Percentiles rank a stretch among this genome's conserved stretches.
Conservation (phyloP, 371 early-diverging fungal genomes). For the Circinella umbellata region DNA sequence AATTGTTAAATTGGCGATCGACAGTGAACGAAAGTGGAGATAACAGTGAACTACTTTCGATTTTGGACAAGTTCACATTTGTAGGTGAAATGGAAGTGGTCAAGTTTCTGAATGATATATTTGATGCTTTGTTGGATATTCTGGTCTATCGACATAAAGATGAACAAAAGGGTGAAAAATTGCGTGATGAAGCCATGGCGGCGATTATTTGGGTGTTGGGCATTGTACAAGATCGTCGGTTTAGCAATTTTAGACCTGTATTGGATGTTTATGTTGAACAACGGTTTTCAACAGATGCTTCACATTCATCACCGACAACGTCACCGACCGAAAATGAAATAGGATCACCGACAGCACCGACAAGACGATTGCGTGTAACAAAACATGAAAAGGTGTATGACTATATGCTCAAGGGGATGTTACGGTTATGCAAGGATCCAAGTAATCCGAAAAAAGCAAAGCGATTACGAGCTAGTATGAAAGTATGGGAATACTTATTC, state of each 20-base stretch:
- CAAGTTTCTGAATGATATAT: conserved; percentile 68
- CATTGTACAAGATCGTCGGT: conserved; percentile 70
- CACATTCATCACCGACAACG: too few species aligned
- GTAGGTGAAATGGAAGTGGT: conserved; percentile 75
- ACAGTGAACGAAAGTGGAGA: conserved; percentile 26
- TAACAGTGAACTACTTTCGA: conserved; percentile 44
- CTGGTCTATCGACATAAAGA: conserved; percentile 41
- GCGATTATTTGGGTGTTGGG: conserved; percentile 63
- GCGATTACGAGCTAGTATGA: conserved; percentile 65
- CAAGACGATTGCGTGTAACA: conserved; percentile 14
- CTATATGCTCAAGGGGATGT: conserved; percentile 53
- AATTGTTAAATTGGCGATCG: conserved; percentile 68
- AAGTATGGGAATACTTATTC: conserved; percentile 72
- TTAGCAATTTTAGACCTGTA: conserved; percentile 64
- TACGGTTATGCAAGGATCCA: conserved; percentile 49
- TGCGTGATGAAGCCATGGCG: conserved; percentile 56
- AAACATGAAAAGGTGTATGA: conserved; percentile 33
- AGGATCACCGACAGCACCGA: background rate
- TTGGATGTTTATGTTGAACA: conserved; percentile 69
- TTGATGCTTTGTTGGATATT: conserved; percentile 70
- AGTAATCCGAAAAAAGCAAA: conserved; percentile 52
- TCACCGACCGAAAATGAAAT: conserved; percentile 18
- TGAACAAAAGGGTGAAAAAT: conserved; percentile 29
- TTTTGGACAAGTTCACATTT: conserved; percentile 67
- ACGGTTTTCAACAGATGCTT: conserved; percentile 38